phyloP scores from a whole-genome alignment of 192 early-diverging fungal genomes.

The Entomortierella parvispora region DNA sequence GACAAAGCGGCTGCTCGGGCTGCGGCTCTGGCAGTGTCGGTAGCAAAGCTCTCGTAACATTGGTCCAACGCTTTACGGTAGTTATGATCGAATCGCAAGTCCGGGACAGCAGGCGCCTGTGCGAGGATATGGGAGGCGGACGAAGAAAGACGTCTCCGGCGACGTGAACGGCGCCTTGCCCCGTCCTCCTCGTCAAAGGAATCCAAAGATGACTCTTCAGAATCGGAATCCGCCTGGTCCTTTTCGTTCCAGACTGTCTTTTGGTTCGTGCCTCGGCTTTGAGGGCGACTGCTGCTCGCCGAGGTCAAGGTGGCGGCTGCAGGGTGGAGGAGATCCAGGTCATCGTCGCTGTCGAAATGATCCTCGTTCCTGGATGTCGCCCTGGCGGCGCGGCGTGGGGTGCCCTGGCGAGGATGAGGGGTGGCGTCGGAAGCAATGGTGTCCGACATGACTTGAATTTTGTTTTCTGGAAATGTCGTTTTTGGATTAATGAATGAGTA shows the following conservation, averaged over 20 bases:
- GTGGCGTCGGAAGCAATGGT: slow-evolving; percentile 34
- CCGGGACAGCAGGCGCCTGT: slow-evolving; percentile 34
- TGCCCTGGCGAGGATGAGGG: slow-evolving; percentile 36
- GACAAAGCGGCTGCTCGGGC: not conserved
- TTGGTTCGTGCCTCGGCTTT: slow-evolving; percentile 9
- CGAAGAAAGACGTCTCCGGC: slow-evolving; percentile 16
- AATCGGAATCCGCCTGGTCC: slow-evolving; percentile 4
- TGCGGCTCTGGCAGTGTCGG: slow-evolving; percentile 15
- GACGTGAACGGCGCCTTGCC: not conserved
- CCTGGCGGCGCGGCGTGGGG: not conserved
- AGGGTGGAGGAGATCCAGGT: not conserved
- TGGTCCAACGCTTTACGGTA: slow-evolving; percentile 44
- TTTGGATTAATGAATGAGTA: not conserved
- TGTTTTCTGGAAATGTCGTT: not conserved
- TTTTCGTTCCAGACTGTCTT: not conserved
- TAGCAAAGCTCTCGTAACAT: slow-evolving; percentile 32
- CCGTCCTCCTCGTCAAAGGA: slow-evolving; percentile 1
- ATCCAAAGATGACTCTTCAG: not conserved
- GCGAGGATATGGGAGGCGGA: slow-evolving; percentile 42
- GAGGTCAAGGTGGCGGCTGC: too few species aligned
- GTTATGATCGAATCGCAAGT: slow-evolving; percentile 46
- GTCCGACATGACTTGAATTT: slow-evolving; percentile 15
- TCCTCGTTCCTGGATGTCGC: not conserved
- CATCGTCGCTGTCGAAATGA: not conserved
- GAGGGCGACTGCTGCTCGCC: slow-evolving; percentile 6